These are phyloP conservation scores for Lipomyces yamanashiensis DNA, from an alignment of 805 yeast genomes.

Conservation along the genomic window DNA sequence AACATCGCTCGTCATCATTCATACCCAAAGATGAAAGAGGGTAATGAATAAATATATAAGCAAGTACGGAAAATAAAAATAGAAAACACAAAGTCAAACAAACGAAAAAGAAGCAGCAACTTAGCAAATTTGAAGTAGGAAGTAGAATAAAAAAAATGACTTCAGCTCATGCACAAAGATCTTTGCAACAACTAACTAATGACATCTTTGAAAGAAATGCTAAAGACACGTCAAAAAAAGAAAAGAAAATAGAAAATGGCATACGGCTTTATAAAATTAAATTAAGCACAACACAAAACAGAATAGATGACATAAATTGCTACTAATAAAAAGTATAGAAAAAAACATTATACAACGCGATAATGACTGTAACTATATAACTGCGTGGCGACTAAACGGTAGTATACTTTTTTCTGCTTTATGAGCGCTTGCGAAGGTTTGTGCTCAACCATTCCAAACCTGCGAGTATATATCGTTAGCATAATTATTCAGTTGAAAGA, in stretches of 20 bases:
- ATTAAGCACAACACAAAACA: conserved; percentile 12
- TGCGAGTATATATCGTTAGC: conserved; percentile 13
- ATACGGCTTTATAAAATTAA: conserved; percentile 8
- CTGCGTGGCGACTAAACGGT: conserved; percentile 4
- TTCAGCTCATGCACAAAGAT: not conserved
- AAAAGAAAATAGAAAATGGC: conserved; percentile 3
- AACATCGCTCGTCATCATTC: conserved; percentile 6
- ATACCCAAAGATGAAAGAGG: not conserved
- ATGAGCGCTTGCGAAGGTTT: conserved; percentile 37
- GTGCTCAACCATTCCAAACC: conserved; percentile 38
- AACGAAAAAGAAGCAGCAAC: not conserved
- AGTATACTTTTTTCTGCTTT: conserved; percentile 19
- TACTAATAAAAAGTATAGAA: conserved; percentile 25
- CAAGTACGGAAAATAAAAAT: conserved; percentile 1
- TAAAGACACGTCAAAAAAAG: conserved; percentile 1
- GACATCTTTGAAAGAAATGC: not conserved
- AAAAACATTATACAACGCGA: conserved; percentile 22
- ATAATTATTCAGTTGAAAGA: not conserved
- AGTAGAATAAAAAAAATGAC: conserved; percentile 1
- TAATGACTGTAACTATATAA: conserved; percentile 27
- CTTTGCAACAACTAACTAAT: not conserved
- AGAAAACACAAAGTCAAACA: not conserved
- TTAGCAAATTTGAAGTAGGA: not conserved
- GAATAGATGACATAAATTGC: conserved; percentile 21
- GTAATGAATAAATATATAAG: conserved; percentile 1